Base-by-base conservation (phyloP, 2,329 filamentous ascomycete genomes). In the Xylaria sp. region DNA sequence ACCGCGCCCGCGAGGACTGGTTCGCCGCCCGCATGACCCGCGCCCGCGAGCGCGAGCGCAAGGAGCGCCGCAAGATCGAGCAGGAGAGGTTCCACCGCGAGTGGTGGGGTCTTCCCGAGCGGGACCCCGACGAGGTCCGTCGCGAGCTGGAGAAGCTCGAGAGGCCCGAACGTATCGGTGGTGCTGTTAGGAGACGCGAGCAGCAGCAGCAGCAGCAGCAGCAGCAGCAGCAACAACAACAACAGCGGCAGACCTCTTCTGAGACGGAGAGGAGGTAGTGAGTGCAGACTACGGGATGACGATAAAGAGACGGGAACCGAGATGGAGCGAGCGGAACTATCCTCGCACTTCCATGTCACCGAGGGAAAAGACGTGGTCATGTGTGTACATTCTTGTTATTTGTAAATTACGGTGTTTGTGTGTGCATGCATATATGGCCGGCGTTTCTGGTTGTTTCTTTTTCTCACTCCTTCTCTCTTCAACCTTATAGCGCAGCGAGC, bases 1-100 rank as follows among this genome's bases (percentile, higher is more conserved):
- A 99, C 82, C 90, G 89, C 28, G 96, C 96, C 71, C 86, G 96
- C 61, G 92, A 94, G 80, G 94, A 98, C 79, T 99, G 96, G 96
- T 98, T 98, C 80, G 88, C 89, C 60, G 86, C 88, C 71, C 87
- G 93, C 60, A 85, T 93, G 74, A 88, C 93, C 82, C 86, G 94
- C 65, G 87, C 89, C 74, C 83, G 83, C 66, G 89, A 91, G 80
- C 83, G 89, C 44, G 90, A 93, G 80, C 85, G 86, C 70, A 89
- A 90, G 75, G 85, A 87, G 64, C 82, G 82, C 68, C 83, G 88
- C 74, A 86, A 87, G 72, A 81, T 83, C 62, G 88, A 89, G 75
- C 89, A 91, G 81, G 88, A 90, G 79, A 84, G 85, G 54, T 90
- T 91, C 69, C 83, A 90, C 77, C 80, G 88, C 68, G 89, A 90